Conservation (phyloP, 1,139 yeast species). For the Arxiozyma telluris region DNA sequence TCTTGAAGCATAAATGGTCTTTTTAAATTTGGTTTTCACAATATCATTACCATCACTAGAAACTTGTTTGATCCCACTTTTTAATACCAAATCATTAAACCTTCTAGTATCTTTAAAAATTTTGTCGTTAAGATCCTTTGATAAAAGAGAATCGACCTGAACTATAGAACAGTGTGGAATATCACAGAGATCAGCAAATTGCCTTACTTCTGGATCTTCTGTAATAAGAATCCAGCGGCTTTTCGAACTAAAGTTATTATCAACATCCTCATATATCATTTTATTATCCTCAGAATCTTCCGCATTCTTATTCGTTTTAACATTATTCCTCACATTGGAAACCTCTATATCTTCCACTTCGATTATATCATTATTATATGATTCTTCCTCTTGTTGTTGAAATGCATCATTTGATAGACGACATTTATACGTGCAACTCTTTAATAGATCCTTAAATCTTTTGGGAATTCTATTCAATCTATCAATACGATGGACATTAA, state of each 20-base stretch:
- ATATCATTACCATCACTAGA: slow-evolving; percentile 19
- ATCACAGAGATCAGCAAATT: slow-evolving; percentile 20
- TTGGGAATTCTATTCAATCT: slow-evolving; percentile 20
- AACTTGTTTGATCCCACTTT: slow-evolving; percentile 17
- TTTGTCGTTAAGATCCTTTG: slow-evolving; percentile 21
- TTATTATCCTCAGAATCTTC: neutral
- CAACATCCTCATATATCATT: neutral
- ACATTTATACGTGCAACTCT: slow-evolving; percentile 27
- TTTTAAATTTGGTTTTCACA: slow-evolving; percentile 23
- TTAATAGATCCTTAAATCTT: slow-evolving; percentile 23
- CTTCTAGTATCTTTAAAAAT: slow-evolving; percentile 19
- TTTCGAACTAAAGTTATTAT: neutral
- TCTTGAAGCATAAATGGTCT: slow-evolving; percentile 27
- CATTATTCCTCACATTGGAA: neutral
- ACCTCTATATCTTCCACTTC: neutral
- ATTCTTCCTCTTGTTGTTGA: neutral
- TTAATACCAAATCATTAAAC: slow-evolving; percentile 20
- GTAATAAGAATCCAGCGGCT: slow-evolving; percentile 26
- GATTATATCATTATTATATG: slow-evolving; percentile 10
- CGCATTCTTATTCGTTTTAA: too few species aligned
- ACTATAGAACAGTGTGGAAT: slow-evolving; percentile 26
- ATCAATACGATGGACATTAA: slow-evolving; percentile 12
- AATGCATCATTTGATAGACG: slow-evolving; percentile 8
- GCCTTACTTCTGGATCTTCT: slow-evolving; percentile 23
- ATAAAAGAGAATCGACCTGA: slow-evolving; percentile 23